These are phyloP conservation scores for Hypoxylon sp. DNA, from an alignment of 2,329 filamentous ascomycete species.

Conservation along the genomic window DNA sequence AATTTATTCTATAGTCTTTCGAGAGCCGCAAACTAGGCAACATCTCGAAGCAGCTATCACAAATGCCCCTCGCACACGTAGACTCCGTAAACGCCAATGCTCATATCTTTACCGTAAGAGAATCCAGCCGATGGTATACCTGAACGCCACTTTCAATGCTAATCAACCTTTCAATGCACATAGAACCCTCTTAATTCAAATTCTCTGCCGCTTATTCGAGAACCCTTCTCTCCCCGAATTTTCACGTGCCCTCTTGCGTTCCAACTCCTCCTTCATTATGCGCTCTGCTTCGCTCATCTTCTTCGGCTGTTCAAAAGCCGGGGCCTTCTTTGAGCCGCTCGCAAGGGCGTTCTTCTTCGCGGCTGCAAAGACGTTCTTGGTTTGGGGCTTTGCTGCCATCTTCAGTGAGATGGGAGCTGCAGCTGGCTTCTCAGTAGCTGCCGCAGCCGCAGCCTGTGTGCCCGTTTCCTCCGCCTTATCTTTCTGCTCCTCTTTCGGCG, in stretches of 20 bases:
- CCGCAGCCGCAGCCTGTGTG: not conserved
- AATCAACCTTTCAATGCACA: slow-evolving; percentile 29
- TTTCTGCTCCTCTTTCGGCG: slow-evolving; percentile 31
- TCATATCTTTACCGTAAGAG: not conserved
- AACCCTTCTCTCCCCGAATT: slow-evolving; percentile 62
- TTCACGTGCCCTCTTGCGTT: slow-evolving; percentile 74
- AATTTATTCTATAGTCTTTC: not conserved
- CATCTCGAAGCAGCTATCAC: not conserved
- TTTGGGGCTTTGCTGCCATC: slow-evolving; percentile 73
- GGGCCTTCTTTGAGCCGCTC: slow-evolving; percentile 72
- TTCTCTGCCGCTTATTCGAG: slow-evolving; percentile 68
- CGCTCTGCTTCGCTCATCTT: slow-evolving; percentile 90
- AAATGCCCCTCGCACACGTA: not conserved
- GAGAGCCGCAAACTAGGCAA: not conserved
- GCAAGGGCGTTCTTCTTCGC: slow-evolving; percentile 78
- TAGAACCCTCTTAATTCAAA: slow-evolving; percentile 37
- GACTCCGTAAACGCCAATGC: slow-evolving; percentile 28
- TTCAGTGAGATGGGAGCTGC: slow-evolving; percentile 72
- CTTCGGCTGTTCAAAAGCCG: slow-evolving; percentile 74
- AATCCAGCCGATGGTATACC: slow-evolving; percentile 42
- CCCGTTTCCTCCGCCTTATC: slow-evolving; percentile 39
- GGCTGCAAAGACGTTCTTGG: slow-evolving; percentile 82
- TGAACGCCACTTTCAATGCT: slow-evolving; percentile 42
- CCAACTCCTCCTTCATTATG: slow-evolving; percentile 90
- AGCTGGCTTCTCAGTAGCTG: slow-evolving; percentile 54